Percentiles rank a stretch among this genome's conserved stretches.
These are phyloP conservation scores for Cyathus striatus DNA, from an alignment of 768 basidiomycete species.

Conservation along the genomic window DNA sequence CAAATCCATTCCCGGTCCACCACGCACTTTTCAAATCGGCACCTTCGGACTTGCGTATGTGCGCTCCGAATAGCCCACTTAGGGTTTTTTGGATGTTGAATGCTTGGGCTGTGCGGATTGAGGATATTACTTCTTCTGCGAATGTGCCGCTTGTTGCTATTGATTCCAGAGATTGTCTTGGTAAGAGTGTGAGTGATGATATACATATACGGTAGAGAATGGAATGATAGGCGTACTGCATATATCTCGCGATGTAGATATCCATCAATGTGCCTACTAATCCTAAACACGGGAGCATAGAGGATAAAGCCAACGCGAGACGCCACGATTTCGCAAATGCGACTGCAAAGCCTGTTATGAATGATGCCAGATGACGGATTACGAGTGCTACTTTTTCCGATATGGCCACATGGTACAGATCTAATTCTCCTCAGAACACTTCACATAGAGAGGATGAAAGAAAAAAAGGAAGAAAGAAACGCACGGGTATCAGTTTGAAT, in stretches of 20 bases:
- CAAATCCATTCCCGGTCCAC: conserved; percentile 58
- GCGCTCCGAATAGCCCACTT: conserved; percentile 55
- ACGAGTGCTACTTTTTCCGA: conserved; percentile 83
- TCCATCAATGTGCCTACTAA: conserved; percentile 72
- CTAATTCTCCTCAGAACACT: no score
- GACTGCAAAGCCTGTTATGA: conserved; percentile 75
- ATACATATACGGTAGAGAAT: no score
- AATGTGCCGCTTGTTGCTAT: conserved; percentile 77
- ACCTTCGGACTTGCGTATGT: conserved; percentile 46
- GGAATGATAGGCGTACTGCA: conserved; percentile 44
- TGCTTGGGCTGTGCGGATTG: conserved; percentile 84
- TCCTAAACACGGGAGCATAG: conserved; percentile 80
- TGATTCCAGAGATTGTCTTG: conserved; percentile 64
- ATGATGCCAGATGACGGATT: conserved; percentile 61
- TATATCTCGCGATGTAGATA: conserved; percentile 55
- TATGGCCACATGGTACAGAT: conserved; percentile 86
- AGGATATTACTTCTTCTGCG: conserved; percentile 91
- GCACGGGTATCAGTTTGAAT: conserved; percentile 85
- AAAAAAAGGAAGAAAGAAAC: no score
- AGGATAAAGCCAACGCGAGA: conserved; percentile 76
- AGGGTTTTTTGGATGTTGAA: conserved; percentile 78
- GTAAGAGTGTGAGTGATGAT: no score
- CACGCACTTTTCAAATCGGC: conserved; percentile 57
- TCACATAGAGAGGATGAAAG: no score
- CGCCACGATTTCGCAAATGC: conserved; percentile 74